phyloP scores from a whole-genome alignment of 345 rosid species.

The Sisymbrium irio region DNA sequence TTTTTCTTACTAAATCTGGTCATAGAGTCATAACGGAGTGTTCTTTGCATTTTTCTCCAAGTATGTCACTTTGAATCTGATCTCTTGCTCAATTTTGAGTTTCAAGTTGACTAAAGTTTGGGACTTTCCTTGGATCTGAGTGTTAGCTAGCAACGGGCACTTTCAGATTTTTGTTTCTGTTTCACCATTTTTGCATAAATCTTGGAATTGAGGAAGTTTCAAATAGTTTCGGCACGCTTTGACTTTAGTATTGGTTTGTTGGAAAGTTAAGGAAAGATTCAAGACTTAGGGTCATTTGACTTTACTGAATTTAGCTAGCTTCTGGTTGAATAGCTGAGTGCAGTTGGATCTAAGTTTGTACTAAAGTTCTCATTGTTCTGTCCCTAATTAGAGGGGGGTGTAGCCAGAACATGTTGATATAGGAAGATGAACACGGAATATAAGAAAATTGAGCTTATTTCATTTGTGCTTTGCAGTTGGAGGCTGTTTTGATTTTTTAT shows the following conservation, averaged over 20 bases:
- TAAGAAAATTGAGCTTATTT: slow-evolving; percentile 1
- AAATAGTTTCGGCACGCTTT: neutral
- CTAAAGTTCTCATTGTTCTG: neutral
- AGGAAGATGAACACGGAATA: neutral
- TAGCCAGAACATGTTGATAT: neutral
- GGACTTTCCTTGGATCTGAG: slow-evolving; percentile 44
- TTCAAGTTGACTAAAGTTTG: slow-evolving; percentile 19
- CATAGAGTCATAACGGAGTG: neutral
- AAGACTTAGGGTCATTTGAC: neutral
- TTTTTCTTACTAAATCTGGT: slow-evolving; percentile 27
- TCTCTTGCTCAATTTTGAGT: slow-evolving; percentile 29
- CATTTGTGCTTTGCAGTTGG: slow-evolving; percentile 37
- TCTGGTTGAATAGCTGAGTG: neutral
- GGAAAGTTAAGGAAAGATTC: neutral
- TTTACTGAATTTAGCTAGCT: slow-evolving; percentile 5
- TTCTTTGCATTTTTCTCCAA: slow-evolving; percentile 23
- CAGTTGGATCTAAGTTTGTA: slow-evolving; percentile 19
- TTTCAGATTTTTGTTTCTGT: slow-evolving; percentile 27
- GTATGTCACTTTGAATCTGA: slow-evolving; percentile 33
- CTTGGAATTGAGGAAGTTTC: neutral
- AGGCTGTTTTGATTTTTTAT: slow-evolving; percentile 34
- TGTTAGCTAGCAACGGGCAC: slow-evolving; percentile 11
- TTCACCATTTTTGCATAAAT: slow-evolving; percentile 1
- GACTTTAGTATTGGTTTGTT: slow-evolving; percentile 12
- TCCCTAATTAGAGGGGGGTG: neutral